These are phyloP conservation scores for Fusarium robinianum DNA, from an alignment of 2,329 filamentous ascomycete genomes.

Conservation along the genomic window DNA sequence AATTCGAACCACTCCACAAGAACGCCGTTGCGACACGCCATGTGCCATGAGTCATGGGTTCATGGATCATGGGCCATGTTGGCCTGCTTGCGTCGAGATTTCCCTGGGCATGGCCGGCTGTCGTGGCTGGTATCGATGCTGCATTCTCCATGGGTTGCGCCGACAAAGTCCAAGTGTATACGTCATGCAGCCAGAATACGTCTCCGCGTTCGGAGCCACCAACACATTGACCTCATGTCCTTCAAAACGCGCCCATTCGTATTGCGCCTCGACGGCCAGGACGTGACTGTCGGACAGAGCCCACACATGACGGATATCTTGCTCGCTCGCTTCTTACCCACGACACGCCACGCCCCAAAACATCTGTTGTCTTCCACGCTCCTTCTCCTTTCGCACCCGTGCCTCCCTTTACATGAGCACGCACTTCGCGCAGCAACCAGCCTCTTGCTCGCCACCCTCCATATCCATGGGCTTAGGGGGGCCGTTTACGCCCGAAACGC, in stretches of 20 bases:
- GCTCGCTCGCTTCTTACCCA: constrained; percentile 16
- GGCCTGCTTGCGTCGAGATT: constrained; percentile 26
- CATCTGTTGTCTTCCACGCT: constrained; percentile 14
- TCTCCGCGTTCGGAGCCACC: constrained; percentile 48
- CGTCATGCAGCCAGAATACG: constrained; percentile 43
- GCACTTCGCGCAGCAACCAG: constrained; percentile 85
- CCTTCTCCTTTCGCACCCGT: constrained; percentile 17
- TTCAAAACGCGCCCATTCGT: constrained; percentile 23
- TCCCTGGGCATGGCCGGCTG: constrained; percentile 20
- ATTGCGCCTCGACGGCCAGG: constrained; percentile 28
- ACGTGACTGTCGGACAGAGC: constrained; percentile 16
- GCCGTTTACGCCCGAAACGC: constrained; percentile 63
- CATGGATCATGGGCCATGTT: constrained; percentile 24
- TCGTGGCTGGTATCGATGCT: constrained; percentile 19
- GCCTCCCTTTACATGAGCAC: constrained; percentile 73
- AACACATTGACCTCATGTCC: constrained; percentile 31
- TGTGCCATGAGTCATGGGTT: constrained; percentile 29
- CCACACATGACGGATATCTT: constrained; percentile 14
- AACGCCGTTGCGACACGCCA: constrained; percentile 34
- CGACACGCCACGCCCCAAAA: constrained; percentile 12
- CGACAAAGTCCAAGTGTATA: constrained; percentile 31
- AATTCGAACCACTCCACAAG: constrained; percentile 31
- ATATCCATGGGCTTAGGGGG: constrained; percentile 78
- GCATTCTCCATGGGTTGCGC: constrained; percentile 31
- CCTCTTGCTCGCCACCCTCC: constrained; percentile 67